Evolutionary conservation across 2,329 filamentous ascomycete genomes (phyloP), one percentile per base, ranked within the genome.

Genomic region (Ambrosiella cleistominuta): DNA sequence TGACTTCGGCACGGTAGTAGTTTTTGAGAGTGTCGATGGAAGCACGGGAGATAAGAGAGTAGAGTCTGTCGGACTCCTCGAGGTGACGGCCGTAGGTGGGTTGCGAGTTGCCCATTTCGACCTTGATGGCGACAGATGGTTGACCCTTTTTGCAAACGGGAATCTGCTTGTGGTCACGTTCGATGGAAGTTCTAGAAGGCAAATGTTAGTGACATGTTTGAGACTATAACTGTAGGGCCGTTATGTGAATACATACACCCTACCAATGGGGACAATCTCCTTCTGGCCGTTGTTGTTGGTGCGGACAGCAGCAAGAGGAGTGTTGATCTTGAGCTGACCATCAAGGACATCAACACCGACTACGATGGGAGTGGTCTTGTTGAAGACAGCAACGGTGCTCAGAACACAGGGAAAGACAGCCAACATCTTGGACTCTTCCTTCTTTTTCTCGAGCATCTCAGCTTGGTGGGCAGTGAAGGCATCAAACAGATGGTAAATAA

Each of bases 401-500:
- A 98, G 80, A 42, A 97, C 86, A 68, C 93, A 97, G 40, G 93
- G 94, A 80, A 97, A 98, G 65, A 98, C 91, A 49, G 93, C 94
- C 66, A 93, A 74, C 74, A 96, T 81, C 76, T 97, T 97, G 66
- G 83, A 87, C 66, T 97, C 90, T 67, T 97, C 91, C 77, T 96
- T 96, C 75, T 89, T 90, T 76, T 90, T 85, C 72, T 91, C 89
- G 37, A 84, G 77, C 64, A 95, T 79, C 65, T 86, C 77, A 37
- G 83, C 83, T 86, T 96, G 95, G 71, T 98, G 91, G 70, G 87
- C 88, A 49, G 87, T 97, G 73, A 98, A 98, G 63, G 86, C 78
- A 71, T 98, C 94, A 70, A 98, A 98, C 60, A 98, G 76, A 70
- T 98, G 93, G 72, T 98, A 98, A 67, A 98, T 98, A 66, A 98